phyloP scores from a whole-genome alignment of 1,139 yeast genomes.

The Kodamaea fungicola region DNA sequence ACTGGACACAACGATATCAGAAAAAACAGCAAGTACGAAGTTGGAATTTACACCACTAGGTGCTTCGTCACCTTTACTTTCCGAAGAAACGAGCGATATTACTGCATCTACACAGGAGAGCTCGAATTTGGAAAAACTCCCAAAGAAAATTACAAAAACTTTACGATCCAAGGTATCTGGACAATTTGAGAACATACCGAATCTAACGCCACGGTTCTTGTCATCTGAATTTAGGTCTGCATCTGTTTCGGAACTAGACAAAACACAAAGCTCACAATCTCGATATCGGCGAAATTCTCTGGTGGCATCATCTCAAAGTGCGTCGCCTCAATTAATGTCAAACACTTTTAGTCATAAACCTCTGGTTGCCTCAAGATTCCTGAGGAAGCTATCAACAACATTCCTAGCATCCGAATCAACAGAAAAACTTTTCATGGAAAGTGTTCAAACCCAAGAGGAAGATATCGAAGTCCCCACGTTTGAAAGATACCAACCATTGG shows the following conservation, averaged over 20 bases:
- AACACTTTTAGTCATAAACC: neutral
- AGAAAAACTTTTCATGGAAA: neutral
- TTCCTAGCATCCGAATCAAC: conserved; percentile 8
- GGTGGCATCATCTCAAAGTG: conserved; percentile 8
- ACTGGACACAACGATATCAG: conserved; percentile 1
- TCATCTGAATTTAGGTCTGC: neutral
- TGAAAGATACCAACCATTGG: conserved; percentile 13
- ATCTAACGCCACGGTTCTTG: neutral
- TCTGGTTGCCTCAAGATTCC: conserved; percentile 9
- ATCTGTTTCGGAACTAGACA: neutral
- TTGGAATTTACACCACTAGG: too few species aligned
- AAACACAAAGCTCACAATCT: conserved; percentile 1
- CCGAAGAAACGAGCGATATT: too few species aligned
- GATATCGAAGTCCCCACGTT: neutral
- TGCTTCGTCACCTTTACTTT: too few species aligned
- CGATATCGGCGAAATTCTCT: conserved; percentile 14
- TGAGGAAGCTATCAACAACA: conserved; percentile 15
- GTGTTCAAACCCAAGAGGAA: neutral
- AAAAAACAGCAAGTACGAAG: neutral
- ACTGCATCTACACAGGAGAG: neutral
- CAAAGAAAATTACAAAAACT: neutral
- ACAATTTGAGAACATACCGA: neutral
- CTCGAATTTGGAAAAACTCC: neutral
- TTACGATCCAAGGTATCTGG: too few species aligned
- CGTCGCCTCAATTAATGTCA: conserved; percentile 1